Percentiles rank a stretch among this genome's conserved stretches.
Evolutionary conservation across 768 basidiomycete species (phyloP).

Genomic region (Calocera viscosa): DNA sequence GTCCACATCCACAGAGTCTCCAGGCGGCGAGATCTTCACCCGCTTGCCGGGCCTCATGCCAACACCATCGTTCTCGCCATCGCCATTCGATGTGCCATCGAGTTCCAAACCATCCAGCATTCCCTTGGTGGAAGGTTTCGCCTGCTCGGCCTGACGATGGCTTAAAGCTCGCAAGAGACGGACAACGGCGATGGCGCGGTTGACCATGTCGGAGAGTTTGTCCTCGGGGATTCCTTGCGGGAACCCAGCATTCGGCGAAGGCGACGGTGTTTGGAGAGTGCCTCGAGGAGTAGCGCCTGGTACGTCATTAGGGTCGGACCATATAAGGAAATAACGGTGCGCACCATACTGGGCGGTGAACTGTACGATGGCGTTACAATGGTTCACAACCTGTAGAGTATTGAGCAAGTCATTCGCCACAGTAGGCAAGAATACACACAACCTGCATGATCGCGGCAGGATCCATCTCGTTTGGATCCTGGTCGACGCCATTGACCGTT

Average conservation of each 20-base stretch:
- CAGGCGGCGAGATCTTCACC: slow-evolving; percentile 14
- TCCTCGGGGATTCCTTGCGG: slow-evolving; percentile 36
- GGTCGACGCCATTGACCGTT: not conserved
- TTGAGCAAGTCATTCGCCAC: not conserved
- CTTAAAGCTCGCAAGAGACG: slow-evolving; percentile 52
- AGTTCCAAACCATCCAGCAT: not conserved
- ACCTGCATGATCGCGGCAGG: not conserved
- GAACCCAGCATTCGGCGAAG: slow-evolving; percentile 13
- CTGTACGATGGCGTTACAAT: slow-evolving; percentile 46
- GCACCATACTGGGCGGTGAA: slow-evolving; percentile 61
- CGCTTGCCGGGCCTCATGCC: slow-evolving; percentile 29
- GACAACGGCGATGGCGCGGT: slow-evolving; percentile 52
- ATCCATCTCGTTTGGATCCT: not conserved
- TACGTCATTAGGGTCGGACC: slow-evolving; percentile 11
- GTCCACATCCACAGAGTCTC: slow-evolving; percentile 28
- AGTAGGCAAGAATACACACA: not conserved
- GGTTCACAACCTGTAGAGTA: slow-evolving; percentile 41
- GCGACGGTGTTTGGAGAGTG: not conserved
- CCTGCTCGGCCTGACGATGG: slow-evolving; percentile 28
- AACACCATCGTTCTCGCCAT: slow-evolving; percentile 16
- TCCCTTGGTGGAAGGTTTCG: slow-evolving; percentile 19
- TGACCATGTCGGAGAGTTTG: slow-evolving; percentile 56
- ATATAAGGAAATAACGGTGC: slow-evolving; percentile 17
- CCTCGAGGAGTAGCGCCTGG: slow-evolving; percentile 15
- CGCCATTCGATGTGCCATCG: not conserved